Evolutionary conservation across 2,329 filamentous ascomycete species (phyloP).

Genomic region (Alternaria metachromatica): DNA sequence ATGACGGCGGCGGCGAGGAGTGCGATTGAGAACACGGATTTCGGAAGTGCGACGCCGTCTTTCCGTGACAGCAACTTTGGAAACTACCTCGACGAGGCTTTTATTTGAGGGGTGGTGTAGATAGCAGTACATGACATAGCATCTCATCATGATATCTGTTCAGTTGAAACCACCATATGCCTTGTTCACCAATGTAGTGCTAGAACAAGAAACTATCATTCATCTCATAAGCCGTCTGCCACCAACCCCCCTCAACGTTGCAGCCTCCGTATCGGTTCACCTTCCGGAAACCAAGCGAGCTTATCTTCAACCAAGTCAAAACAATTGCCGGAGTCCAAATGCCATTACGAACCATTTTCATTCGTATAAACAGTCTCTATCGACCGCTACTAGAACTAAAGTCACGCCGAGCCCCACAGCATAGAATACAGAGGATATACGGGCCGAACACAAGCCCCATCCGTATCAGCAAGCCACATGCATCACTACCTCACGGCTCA

Average conservation of each 20-base stretch:
- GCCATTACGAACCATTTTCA: background rate
- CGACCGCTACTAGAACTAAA: background rate
- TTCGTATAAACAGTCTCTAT: background rate
- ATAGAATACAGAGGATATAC: background rate
- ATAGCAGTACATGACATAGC: background rate
- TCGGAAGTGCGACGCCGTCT: constrained; percentile 56
- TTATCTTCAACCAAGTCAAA: background rate
- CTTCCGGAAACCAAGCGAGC: background rate
- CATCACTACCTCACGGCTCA: background rate
- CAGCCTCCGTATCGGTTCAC: background rate
- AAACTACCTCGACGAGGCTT: constrained; percentile 51
- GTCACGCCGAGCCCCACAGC: background rate
- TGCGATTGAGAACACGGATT: constrained; percentile 56
- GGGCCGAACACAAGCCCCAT: background rate
- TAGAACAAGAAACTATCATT: background rate
- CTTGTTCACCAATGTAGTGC: background rate
- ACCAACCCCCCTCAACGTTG: background rate
- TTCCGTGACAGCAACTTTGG: constrained; percentile 57
- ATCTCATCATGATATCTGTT: background rate
- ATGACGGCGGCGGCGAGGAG: constrained; percentile 52
- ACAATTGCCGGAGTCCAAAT: background rate
- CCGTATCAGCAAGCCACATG: background rate
- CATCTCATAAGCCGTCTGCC: background rate
- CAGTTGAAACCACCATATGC: background rate
- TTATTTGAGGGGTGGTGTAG: constrained; percentile 4